Evolutionary conservation across 441 rosid genomes (phyloP).

Genomic region (Gossypium davidsonii): DNA sequence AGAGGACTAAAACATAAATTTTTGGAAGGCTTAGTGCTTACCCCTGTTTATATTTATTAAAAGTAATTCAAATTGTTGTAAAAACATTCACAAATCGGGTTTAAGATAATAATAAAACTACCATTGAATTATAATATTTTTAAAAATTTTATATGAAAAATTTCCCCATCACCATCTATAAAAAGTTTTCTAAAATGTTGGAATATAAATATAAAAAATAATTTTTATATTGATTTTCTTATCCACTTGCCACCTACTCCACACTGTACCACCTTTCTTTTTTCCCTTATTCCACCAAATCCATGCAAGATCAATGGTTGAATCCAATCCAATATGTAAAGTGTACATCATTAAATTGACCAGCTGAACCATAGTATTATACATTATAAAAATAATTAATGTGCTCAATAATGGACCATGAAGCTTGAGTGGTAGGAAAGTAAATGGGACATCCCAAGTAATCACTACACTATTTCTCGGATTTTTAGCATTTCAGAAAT

Average conservation of each 20-base stretch:
- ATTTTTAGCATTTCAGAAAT: too few species aligned
- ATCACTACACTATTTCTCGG: not conserved
- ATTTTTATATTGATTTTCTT: not conserved
- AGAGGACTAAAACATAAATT: too few species aligned
- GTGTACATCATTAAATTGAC: constrained; percentile 18
- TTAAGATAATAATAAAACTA: too few species aligned
- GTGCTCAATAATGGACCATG: not conserved
- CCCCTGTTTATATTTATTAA: too few species aligned
- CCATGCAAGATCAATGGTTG: constrained; percentile 25
- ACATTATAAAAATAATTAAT: not conserved
- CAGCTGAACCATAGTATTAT: not conserved
- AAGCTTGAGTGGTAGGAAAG: not conserved
- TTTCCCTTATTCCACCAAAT: constrained; percentile 25
- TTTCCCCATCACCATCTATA: too few species aligned
- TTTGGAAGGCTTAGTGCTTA: too few species aligned
- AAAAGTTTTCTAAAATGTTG: too few species aligned
- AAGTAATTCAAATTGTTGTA: too few species aligned
- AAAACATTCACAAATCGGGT: too few species aligned
- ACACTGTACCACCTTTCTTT: constrained; percentile 21
- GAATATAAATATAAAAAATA: too few species aligned
- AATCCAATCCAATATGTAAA: not conserved
- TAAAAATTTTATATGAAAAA: too few species aligned
- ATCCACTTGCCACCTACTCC: constrained; percentile 45
- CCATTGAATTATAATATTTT: too few species aligned
- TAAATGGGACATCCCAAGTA: not conserved